Percentiles rank a stretch among this genome's conserved stretches.
Conservation (phyloP, 2,329 filamentous ascomycete genomes). For the Colletotrichum sp. region DNA sequence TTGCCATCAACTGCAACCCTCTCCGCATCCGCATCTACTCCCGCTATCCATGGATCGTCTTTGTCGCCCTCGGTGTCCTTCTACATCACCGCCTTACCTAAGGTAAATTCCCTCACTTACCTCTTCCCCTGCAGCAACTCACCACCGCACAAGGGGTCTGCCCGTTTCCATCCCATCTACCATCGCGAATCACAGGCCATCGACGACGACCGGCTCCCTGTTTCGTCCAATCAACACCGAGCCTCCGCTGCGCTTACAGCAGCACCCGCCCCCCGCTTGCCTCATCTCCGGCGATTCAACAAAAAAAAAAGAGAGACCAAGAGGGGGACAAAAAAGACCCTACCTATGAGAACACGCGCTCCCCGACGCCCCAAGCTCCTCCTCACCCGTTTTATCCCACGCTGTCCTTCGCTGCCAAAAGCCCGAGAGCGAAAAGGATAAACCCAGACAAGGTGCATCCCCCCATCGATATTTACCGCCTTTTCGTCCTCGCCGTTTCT, state of each 20-base stretch:
- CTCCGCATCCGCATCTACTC: not conserved
- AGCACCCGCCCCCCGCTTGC: not conserved
- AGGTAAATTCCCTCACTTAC: not conserved
- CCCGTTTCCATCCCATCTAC: not conserved
- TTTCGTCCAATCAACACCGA: not conserved
- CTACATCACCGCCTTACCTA: not conserved
- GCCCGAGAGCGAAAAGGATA: not conserved
- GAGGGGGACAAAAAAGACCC: not conserved
- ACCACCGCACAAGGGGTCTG: not conserved
- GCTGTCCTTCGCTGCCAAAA: not conserved
- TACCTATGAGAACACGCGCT: conserved; percentile 2
- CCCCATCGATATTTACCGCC: conserved; percentile 15
- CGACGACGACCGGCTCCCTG: not conserved
- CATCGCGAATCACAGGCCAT: not conserved
- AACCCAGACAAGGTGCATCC: not conserved
- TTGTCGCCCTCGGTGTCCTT: not conserved
- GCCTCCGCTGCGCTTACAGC: not conserved
- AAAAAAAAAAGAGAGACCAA: not conserved
- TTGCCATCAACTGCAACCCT: not conserved
- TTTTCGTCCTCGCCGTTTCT: conserved; percentile 1
- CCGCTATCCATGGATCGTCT: not conserved
- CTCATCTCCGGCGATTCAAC: conserved; percentile 15
- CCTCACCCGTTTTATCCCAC: not conserved
- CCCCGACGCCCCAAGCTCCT: conserved; percentile 14
- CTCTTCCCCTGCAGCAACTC: conserved; percentile 5